A percentile compares a stretch with the other conserved stretches of the same genome.
These are phyloP conservation scores for Oryza meridionalis DNA, from an alignment of 176 grass and related monocot species.

Conservation along the genomic window DNA sequence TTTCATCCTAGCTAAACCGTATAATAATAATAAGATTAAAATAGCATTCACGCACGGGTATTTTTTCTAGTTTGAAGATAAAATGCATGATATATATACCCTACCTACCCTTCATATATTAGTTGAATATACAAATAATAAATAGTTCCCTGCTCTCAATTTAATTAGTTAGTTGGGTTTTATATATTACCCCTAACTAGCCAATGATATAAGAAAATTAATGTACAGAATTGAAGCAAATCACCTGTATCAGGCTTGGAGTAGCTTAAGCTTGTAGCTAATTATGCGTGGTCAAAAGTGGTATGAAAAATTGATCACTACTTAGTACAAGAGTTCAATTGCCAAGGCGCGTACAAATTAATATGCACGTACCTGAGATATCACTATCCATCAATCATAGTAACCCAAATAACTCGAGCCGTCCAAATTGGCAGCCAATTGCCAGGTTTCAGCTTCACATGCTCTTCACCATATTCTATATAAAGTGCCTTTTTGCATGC, in stretches of 20 bases:
- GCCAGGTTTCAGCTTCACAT: constrained; percentile 22
- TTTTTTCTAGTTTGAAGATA: too few relatives aligned
- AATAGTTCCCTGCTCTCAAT: too few relatives aligned
- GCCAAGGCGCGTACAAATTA: not conserved
- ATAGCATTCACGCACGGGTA: too few relatives aligned
- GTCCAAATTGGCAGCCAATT: constrained; percentile 35
- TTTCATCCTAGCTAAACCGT: too few relatives aligned
- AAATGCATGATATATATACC: too few relatives aligned
- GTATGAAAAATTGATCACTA: not conserved
- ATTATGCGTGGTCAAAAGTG: constrained; percentile 28
- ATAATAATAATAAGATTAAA: too few relatives aligned
- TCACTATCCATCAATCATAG: constrained; percentile 30
- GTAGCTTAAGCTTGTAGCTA: not conserved
- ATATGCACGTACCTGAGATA: not conserved
- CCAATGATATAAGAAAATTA: not conserved
- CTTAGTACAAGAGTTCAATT: constrained; percentile 14
- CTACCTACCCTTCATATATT: too few relatives aligned
- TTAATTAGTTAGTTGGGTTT: too few relatives aligned
- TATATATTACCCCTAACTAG: too few relatives aligned
- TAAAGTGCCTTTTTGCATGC: constrained; percentile 20
- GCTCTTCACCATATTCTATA: not conserved
- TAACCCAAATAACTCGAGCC: constrained; percentile 29
- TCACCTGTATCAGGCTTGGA: not conserved
- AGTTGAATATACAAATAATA: too few relatives aligned
- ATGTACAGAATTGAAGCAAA: too few relatives aligned